Percentiles rank a stretch among this genome's conserved stretches.
These are phyloP conservation scores for Cercophora samala DNA, from an alignment of 495 filamentous ascomycete genomes.

Conservation along the genomic window DNA sequence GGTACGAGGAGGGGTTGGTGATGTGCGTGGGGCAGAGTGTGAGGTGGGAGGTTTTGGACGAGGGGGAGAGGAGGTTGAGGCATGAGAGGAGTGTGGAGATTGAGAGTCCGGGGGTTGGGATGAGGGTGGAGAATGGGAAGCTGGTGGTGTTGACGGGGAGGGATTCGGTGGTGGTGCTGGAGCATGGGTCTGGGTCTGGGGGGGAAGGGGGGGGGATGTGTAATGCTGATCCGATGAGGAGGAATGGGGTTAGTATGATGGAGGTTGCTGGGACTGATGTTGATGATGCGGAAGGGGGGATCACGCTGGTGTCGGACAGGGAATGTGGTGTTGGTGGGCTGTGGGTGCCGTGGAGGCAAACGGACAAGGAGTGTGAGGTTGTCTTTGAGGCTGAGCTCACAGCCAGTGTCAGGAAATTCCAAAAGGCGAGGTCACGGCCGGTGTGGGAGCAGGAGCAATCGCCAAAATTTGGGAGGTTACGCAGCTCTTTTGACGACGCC, in stretches of 20 bases:
- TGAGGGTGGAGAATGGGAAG: conserved; percentile 40
- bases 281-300: conserved; percentile 21
- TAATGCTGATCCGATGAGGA: conserved; percentile 37
- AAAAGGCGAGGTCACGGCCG: conserved; percentile 43
- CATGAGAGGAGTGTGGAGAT: conserved; percentile 36
- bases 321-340: conserved; percentile 49
- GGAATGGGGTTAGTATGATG: conserved; percentile 40
- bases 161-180: conserved; percentile 48
- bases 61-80: conserved; percentile 43
- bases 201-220: conserved; percentile 23
- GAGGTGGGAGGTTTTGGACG: conserved; percentile 47
- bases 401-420: conserved; percentile 49
- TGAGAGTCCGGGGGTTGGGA: conserved; percentile 41
- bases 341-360: conserved; percentile 43
- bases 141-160: conserved; percentile 42
- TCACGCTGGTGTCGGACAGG: conserved; percentile 48
- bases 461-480: conserved; percentile 31
- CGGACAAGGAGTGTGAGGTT: conserved; percentile 42
- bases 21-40: conserved; percentile 42
- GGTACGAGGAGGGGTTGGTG: conserved; percentile 44
- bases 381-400: conserved; percentile 52
- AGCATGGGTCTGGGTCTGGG: conserved; percentile 25
- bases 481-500: conserved; percentile 32
- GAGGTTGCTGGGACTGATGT: conserved; percentile 30
- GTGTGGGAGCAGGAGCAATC: conserved; percentile 35